phyloP scores from a whole-genome alignment of 2,329 filamentous ascomycete species.

The Gnomoniopsis smithogilvyi region DNA sequence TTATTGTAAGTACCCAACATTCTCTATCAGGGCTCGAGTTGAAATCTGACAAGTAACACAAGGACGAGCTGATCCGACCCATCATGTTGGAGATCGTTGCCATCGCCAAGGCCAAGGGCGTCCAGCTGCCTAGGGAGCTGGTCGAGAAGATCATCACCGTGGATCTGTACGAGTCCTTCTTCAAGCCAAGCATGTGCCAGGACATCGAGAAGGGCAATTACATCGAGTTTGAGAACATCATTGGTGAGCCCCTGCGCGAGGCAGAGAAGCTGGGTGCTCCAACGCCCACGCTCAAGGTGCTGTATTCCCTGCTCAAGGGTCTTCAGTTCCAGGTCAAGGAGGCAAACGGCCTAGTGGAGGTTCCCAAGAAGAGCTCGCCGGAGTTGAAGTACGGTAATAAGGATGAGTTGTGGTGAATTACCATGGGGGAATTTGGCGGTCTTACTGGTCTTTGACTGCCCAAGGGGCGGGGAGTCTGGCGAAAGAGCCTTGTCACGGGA shows the following conservation, averaged over 20 bases:
- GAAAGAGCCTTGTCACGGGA: too few species aligned
- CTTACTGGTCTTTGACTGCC: too few species aligned
- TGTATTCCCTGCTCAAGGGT: conserved; percentile 46
- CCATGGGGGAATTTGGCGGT: neutral
- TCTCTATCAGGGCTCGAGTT: too few species aligned
- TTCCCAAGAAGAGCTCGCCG: conserved; percentile 9
- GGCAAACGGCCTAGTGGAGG: conserved; percentile 33
- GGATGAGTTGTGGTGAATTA: conserved; percentile 4
- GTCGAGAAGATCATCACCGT: conserved; percentile 42
- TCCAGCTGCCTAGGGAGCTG: conserved; percentile 38
- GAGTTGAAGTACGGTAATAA: conserved; percentile 21
- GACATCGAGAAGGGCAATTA: conserved; percentile 52
- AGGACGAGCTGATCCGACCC: conserved; percentile 43
- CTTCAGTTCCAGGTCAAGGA: conserved; percentile 48
- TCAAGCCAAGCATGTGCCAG: conserved; percentile 51
- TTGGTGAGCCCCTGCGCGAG: conserved; percentile 54
- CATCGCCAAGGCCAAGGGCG: conserved; percentile 39
- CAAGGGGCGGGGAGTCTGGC: too few species aligned
- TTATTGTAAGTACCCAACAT: conserved; percentile 23
- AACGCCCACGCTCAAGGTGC: conserved; percentile 44
- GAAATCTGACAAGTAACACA: too few species aligned
- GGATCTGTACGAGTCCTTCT: conserved; percentile 46
- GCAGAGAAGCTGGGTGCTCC: conserved; percentile 43
- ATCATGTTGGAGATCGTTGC: conserved; percentile 50
- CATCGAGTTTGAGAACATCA: conserved; percentile 53